Evolutionary conservation across 2,329 filamentous ascomycete species (phyloP).

Genomic region (Colletotrichum sp.): DNA sequence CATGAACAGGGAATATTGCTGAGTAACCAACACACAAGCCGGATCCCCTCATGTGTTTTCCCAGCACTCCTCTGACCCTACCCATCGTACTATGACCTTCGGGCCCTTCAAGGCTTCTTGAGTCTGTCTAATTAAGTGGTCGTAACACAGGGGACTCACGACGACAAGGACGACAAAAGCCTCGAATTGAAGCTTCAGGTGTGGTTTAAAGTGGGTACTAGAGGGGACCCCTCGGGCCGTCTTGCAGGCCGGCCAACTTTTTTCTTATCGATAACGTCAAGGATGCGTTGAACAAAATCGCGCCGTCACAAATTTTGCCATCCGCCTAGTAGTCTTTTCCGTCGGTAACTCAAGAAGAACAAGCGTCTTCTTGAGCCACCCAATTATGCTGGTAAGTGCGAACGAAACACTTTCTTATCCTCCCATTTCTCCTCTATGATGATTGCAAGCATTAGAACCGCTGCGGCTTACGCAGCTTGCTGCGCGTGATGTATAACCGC

Average conservation of each 20-base stretch:
- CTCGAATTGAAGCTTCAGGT: background rate
- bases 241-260: background rate
- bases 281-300: background rate
- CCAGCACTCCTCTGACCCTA: background rate
- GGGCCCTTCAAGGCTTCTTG: background rate
- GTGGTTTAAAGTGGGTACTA: background rate
- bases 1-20: background rate
- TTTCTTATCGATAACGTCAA: constrained; percentile 19
- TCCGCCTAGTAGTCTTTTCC: accelerated
- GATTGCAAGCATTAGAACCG: constrained; percentile 52
- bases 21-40: background rate
- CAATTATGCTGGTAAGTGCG: constrained; percentile 18
- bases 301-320: background rate
- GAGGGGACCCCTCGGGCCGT: background rate
- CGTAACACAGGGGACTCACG: background rate
- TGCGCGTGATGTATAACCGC: constrained; percentile 48
- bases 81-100: background rate
- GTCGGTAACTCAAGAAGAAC: constrained; percentile 12
- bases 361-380: constrained; percentile 13
- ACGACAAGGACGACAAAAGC: background rate
- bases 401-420: background rate
- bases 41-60: background rate
- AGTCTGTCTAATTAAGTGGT: background rate
- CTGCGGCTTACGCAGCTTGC: constrained; percentile 54
- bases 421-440: constrained; percentile 26